Base-by-base conservation (phyloP, 2,329 filamentous ascomycete genomes). In the Fusarium miscanthi region DNA sequence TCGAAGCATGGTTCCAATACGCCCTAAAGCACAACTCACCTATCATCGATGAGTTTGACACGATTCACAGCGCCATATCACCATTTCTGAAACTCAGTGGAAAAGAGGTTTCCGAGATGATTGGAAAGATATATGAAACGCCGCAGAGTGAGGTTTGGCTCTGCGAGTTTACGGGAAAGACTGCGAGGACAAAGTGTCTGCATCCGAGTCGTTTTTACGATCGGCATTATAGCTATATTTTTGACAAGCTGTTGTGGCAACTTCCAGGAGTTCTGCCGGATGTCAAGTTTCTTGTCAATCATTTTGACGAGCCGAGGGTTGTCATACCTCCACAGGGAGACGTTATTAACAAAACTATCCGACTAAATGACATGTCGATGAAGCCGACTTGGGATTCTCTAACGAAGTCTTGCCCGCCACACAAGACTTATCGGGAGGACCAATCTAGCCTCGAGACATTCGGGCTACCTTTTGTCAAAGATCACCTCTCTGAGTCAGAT, bases 41-140 rank as follows among this genome's bases (percentile, higher is more conserved):
- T 0, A 80, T 87, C n/a, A 86, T 88, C 37, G 86, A 88, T 63
- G 83, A 87, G 6, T 88, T 85, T 33, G 84, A 88, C 42, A 78
- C 74, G 2, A 84, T 88, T 5, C 76, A 82, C 43, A 64, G 83
- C 1, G 66, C 77, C 0, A 70, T 88, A 3, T 74, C 77, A 0
- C 86, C 85, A 0, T 85, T 87, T 42, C 79, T 81, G 63, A 78
- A 66, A 8, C 35, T 86, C 0, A 82, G 80, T 35, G 84, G 83
- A 0, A 64, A 72, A 2, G 78, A 83, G 14, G 59, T 84, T 5
- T 21, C 45, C 1, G 46, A 77, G 6, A 64, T 74, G 2, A 82
- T 85, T 71, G 43, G 54, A 9, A 45, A 73, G 2, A 74, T 77
- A 1, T 70, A 79, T 8, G 33, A 70, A 3, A 63, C 76, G 25